These are phyloP conservation scores for Ganoderma sp. DNA, from an alignment of 1,284 basidiomycete species.

Conservation along the genomic window DNA sequence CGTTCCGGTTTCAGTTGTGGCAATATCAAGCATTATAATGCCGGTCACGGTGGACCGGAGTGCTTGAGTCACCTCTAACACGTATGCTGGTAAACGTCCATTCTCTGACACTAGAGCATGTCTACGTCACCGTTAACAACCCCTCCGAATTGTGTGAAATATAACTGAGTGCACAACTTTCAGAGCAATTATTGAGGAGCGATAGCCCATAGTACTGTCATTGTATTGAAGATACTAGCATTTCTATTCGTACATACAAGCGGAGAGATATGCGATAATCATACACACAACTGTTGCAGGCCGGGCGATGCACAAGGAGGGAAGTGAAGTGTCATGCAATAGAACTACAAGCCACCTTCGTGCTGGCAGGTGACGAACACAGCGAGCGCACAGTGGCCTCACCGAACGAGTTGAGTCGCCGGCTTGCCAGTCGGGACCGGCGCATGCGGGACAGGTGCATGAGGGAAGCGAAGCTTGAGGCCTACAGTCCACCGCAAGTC, in stretches of 20 bases:
- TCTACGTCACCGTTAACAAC: too few relatives aligned
- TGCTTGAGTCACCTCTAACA: too few relatives aligned
- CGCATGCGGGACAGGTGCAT: conserved; percentile 74
- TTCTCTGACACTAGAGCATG: too few relatives aligned
- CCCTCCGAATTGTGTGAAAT: too few relatives aligned
- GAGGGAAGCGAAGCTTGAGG: conserved; percentile 64
- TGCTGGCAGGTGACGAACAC: not conserved
- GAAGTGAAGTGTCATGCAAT: not conserved
- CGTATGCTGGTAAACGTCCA: too few relatives aligned
- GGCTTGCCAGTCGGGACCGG: conserved; percentile 63
- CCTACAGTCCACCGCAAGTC: conserved; percentile 43
- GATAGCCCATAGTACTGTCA: not conserved
- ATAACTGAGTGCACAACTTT: too few relatives aligned
- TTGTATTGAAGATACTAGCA: not conserved
- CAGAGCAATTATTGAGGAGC: too few relatives aligned
- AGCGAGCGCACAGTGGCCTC: conserved; percentile 9
- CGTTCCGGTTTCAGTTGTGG: too few relatives aligned
- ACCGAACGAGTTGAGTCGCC: conserved; percentile 51
- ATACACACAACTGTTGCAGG: conserved; percentile 5
- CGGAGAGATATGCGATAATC: not conserved
- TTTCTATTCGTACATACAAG: conserved; percentile 20
- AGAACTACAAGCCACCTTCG: not conserved
- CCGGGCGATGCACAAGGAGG: not conserved
- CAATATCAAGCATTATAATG: too few relatives aligned
- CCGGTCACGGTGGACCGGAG: too few relatives aligned